These are phyloP conservation scores for Elongisporangium anandrum DNA, from an alignment of 352 stramenopile species.

Conservation along the genomic window DNA sequence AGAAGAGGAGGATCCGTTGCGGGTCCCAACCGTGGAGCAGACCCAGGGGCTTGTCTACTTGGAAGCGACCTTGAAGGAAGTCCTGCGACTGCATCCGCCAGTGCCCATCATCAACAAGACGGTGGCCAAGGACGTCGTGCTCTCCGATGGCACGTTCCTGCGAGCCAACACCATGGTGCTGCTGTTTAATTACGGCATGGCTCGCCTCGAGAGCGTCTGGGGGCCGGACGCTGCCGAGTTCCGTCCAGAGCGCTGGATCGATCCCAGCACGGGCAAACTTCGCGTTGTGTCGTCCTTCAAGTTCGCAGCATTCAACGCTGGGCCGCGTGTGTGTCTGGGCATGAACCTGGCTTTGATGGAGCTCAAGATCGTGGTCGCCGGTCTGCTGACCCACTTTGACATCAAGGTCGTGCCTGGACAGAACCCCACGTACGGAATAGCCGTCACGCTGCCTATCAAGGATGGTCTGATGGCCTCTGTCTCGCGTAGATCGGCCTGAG, in stretches of 20 bases:
- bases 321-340: conserved; percentile 33
- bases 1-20: conserved; percentile 8
- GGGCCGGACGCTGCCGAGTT: conserved; percentile 19
- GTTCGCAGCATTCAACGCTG: conserved; percentile 36
- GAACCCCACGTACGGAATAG: conserved; percentile 12
- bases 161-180: conserved; percentile 10
- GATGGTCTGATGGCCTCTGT: conserved; percentile 2
- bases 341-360: conserved; percentile 37
- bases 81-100: conserved; percentile 57
- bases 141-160: conserved; percentile 30
- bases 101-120: conserved; percentile 56
- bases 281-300: conserved; percentile 20
- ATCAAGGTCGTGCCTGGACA: conserved; percentile 19
- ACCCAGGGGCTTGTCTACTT: conserved; percentile 50
- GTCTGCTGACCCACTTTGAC: conserved; percentile 32
- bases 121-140: conserved; percentile 21
- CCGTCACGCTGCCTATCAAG: conserved; percentile 19
- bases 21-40: conserved; percentile 38
- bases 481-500: not conserved
- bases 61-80: conserved; percentile 54
- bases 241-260: conserved; percentile 26
- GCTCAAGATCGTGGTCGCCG: conserved; percentile 34
- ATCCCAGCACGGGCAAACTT: conserved; percentile 9
- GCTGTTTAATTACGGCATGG: conserved; percentile 25
- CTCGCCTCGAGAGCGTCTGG: conserved; percentile 21